Conservation (phyloP, 2,329 filamentous ascomycete genomes). For the Aspergillus uvarum region DNA sequence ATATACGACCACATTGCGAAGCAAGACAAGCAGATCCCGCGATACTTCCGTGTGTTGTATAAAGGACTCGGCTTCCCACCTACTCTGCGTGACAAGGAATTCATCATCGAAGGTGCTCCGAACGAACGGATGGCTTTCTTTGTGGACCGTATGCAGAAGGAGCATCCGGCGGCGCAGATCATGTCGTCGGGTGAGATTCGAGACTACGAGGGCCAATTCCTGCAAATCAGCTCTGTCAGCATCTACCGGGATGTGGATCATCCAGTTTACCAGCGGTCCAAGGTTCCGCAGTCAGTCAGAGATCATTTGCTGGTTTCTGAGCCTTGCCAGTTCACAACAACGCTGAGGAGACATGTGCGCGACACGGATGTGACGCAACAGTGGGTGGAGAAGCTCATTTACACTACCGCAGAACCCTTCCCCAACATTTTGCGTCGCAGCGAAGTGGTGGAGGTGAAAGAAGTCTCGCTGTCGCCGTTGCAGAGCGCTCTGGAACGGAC, state of each 20-base stretch:
- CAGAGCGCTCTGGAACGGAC: conserved; percentile 91
- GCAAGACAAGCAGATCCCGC: conserved; percentile 72
- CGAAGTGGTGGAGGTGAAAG: conserved; percentile 71
- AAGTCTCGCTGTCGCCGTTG: conserved; percentile 67
- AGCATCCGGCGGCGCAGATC: conserved; percentile 83
- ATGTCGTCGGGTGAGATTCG: conserved; percentile 68
- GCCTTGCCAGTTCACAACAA: conserved; percentile 76
- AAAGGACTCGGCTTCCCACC: conserved; percentile 84
- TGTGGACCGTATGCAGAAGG: conserved; percentile 86
- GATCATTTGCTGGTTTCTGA: conserved; percentile 80
- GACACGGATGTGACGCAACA: conserved; percentile 69
- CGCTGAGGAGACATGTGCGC: conserved; percentile 67
- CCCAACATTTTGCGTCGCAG: conserved; percentile 87
- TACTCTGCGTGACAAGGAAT: conserved; percentile 82
- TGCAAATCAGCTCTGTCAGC: conserved; percentile 77
- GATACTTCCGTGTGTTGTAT: conserved; percentile 90
- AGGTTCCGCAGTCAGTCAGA: conserved; percentile 77
- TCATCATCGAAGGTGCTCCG: conserved; percentile 80
- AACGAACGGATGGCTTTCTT: conserved; percentile 78
- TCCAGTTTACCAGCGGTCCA: conserved; percentile 82
- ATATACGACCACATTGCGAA: conserved; percentile 87
- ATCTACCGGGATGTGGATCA: conserved; percentile 79
- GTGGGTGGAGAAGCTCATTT: conserved; percentile 79
- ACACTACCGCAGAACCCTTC: conserved; percentile 80
- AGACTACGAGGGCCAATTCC: conserved; percentile 85